Evolutionary conservation across 1,139 yeast genomes (phyloP).

Genomic region (Kluyveromyces sp.): DNA sequence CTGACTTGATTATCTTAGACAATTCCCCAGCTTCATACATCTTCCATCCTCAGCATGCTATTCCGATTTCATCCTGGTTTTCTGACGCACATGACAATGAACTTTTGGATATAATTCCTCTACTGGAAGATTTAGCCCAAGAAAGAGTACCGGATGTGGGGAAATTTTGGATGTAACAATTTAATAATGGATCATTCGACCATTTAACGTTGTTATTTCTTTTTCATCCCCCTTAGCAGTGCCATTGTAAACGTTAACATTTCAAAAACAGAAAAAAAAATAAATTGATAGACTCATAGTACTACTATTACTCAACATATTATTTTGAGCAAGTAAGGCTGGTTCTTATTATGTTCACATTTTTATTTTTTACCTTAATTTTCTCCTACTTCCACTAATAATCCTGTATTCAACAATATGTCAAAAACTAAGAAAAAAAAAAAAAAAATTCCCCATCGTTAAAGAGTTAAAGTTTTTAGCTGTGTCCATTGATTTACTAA

Average conservation of each 20-base stretch:
- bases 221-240: neutral
- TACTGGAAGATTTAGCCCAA: conserved; percentile 74
- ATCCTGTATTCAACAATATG: neutral
- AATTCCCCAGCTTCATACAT: conserved; percentile 96
- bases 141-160: conserved; percentile 70
- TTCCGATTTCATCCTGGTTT: conserved; percentile 98
- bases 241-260: neutral
- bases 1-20: conserved; percentile 82
- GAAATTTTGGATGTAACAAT: conserved; percentile 67
- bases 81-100: conserved; percentile 97
- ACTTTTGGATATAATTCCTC: conserved; percentile 81
- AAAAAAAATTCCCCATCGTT: neutral
- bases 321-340: conserved; percentile 5
- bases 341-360: conserved; percentile 3
- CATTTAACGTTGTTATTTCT: neutral
- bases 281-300: conserved; percentile 5
- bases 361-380: neutral
- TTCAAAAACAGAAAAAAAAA: too few species aligned
- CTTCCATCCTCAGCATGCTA: conserved; percentile 95
- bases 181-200: conserved; percentile 17
- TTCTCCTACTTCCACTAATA: neutral
- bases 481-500: too few species aligned
- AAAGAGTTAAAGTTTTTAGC: too few species aligned
- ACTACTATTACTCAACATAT: neutral
- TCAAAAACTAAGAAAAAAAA: neutral